Conservation (phyloP, 2,329 filamentous ascomycete species). For the Venturia effusa region DNA sequence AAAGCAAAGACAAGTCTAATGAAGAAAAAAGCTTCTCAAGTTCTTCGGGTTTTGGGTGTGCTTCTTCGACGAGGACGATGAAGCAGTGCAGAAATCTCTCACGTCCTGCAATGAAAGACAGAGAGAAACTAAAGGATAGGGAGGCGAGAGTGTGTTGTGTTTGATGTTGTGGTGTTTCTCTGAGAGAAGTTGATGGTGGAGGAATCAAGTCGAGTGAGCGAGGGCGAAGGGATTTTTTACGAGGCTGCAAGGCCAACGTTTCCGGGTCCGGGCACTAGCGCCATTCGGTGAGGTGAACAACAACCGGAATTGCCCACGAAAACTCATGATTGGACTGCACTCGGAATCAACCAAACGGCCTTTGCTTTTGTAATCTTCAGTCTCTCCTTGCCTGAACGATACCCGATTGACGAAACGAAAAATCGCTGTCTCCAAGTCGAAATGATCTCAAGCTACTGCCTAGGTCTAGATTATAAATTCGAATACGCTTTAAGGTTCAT, state of each 20-base stretch:
- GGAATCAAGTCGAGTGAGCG: not conserved
- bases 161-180: constrained; percentile 2
- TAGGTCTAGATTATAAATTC: no score
- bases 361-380: not conserved
- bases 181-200: not conserved
- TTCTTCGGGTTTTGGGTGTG: not conserved
- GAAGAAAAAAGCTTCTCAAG: constrained; percentile 1
- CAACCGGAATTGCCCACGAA: not conserved
- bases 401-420: no score
- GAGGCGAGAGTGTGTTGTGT: constrained; percentile 2
- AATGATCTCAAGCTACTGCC: no score
- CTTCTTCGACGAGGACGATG: constrained; percentile 4
- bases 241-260: not conserved
- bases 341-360: not conserved
- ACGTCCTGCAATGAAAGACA: constrained; percentile 8
- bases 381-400: not conserved
- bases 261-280: not conserved
- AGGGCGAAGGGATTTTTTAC: not conserved
- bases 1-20: constrained; percentile 3
- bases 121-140: not conserved
- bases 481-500: no score
- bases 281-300: not conserved
- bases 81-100: not conserved
- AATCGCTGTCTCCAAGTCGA: no score
- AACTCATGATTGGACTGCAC: not conserved